These are phyloP conservation scores for Candida yuanshanica DNA, from an alignment of 805 yeast genomes.

Conservation along the genomic window DNA sequence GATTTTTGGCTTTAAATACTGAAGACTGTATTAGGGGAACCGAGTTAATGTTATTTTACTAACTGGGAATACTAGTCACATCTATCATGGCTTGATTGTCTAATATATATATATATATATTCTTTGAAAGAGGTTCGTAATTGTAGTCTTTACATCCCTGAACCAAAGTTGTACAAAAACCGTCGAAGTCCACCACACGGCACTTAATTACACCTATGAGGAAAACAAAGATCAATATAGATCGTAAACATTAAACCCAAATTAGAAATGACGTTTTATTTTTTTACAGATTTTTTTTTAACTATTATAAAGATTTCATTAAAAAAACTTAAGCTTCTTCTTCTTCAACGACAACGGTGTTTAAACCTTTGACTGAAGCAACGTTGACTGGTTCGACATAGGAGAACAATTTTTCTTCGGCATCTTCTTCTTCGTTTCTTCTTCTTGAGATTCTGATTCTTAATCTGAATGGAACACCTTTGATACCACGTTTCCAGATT, in stretches of 20 bases:
- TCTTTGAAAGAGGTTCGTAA: too few relatives aligned
- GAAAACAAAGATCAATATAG: too few relatives aligned
- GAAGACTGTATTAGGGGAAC: too few relatives aligned
- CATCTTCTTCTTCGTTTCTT: constrained; percentile 99
- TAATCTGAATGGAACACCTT: constrained; percentile 97
- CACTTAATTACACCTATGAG: too few relatives aligned
- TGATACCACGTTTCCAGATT: constrained; percentile 99
- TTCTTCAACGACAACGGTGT: constrained; percentile 91
- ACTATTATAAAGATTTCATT: background rate
- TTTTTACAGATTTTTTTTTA: background rate
- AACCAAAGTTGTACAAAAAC: too few relatives aligned
- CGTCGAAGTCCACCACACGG: too few relatives aligned
- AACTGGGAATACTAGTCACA: too few relatives aligned
- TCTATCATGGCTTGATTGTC: too few relatives aligned
- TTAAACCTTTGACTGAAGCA: constrained; percentile 93
- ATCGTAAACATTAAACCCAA: background rate
- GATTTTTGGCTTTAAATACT: constrained; percentile 28
- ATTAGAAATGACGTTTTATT: background rate
- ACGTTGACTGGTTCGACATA: constrained; percentile 97
- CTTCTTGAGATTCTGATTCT: constrained; percentile 98
- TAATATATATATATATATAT: too few relatives aligned
- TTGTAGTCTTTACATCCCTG: too few relatives aligned
- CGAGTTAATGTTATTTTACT: too few relatives aligned
- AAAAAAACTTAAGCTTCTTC: constrained; percentile 30
- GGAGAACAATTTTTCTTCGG: constrained; percentile 95